Conservation (phyloP, 352 stramenopile species). For the Pythium aphanidermatum region DNA sequence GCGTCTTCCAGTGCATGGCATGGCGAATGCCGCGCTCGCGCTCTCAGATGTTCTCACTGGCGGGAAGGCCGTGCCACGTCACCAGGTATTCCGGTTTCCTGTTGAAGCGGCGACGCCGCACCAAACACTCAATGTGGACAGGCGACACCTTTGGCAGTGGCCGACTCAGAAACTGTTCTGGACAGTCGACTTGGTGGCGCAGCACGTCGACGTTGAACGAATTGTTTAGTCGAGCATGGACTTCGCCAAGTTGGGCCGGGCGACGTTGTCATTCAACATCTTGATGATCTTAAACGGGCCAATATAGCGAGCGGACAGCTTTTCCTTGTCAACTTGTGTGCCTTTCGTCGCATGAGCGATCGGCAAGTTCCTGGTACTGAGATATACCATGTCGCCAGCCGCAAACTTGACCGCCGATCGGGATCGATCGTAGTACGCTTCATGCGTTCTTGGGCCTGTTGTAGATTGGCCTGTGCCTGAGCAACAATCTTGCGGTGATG, state of each 20-base stretch:
- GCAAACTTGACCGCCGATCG: no score
- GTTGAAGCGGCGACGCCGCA: constrained; percentile 10
- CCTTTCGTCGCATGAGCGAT: constrained; percentile 1
- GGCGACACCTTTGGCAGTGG: background rate
- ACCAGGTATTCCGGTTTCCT: constrained; percentile 13
- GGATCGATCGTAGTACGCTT: constrained; percentile 3
- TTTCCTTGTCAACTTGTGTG: background rate
- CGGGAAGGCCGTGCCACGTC: constrained; percentile 3
- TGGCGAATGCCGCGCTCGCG: constrained; percentile 1
- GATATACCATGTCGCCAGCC: constrained; percentile 3
- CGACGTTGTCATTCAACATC: constrained; percentile 15
- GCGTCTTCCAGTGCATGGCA: background rate
- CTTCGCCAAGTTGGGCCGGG: constrained; percentile 8
- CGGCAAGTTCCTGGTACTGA: constrained; percentile 12
- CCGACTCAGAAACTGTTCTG: background rate
- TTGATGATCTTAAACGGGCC: constrained; percentile 15
- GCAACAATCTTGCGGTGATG: constrained; percentile 4
- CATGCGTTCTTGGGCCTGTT: constrained; percentile 1
- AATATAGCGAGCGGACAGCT: constrained; percentile 9
- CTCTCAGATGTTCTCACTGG: background rate
- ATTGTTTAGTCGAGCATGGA: constrained; percentile 4
- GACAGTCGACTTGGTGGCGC: background rate
- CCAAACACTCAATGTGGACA: constrained; percentile 5
- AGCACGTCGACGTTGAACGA: constrained; percentile 16
- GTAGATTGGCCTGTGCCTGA: background rate